A percentile compares a stretch with the other conserved stretches of the same genome.
Conservation (phyloP, 805 yeast genomes). For the Starmerella potacharoeniae region DNA sequence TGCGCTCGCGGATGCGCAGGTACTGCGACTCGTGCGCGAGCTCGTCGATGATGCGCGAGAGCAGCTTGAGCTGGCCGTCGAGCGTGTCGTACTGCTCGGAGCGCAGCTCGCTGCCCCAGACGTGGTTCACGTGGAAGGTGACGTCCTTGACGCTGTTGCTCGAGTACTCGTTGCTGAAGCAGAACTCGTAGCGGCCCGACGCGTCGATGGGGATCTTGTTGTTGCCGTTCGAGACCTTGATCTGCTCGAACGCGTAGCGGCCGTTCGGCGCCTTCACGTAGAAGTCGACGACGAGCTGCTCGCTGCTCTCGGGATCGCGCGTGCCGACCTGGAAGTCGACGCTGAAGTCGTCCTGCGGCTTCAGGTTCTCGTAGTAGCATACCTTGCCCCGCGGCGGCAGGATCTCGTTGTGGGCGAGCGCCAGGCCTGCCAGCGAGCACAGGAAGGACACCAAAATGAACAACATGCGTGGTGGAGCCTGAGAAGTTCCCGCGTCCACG, state of each 20-base stretch:
- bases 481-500: conserved; percentile 2
- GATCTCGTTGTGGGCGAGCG: conserved; percentile 63
- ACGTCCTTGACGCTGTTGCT: conserved; percentile 72
- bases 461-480: conserved; percentile 7
- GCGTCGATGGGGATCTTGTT: conserved; percentile 51
- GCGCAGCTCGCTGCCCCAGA: conserved; percentile 57
- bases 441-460: conserved; percentile 8
- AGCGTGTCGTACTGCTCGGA: conserved; percentile 69
- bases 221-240: conserved; percentile 68
- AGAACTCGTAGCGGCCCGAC: conserved; percentile 70
- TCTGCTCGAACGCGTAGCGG: conserved; percentile 37
- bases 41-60: conserved; percentile 66
- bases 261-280: conserved; percentile 42
- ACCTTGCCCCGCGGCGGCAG: conserved; percentile 74
- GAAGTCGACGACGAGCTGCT: conserved; percentile 45
- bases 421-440: conserved; percentile 12
- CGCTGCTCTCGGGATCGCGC: conserved; percentile 41
- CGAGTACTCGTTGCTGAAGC: conserved; percentile 81
- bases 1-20: conserved; percentile 89
- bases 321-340: conserved; percentile 90
- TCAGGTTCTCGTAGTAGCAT: conserved; percentile 78
- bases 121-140: conserved; percentile 90
- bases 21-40: conserved; percentile 84
- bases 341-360: conserved; percentile 73
- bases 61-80: conserved; percentile 69